Base-by-base conservation (phyloP, 108 stramenopile species). In the Stephanodiscus minutulus region DNA sequence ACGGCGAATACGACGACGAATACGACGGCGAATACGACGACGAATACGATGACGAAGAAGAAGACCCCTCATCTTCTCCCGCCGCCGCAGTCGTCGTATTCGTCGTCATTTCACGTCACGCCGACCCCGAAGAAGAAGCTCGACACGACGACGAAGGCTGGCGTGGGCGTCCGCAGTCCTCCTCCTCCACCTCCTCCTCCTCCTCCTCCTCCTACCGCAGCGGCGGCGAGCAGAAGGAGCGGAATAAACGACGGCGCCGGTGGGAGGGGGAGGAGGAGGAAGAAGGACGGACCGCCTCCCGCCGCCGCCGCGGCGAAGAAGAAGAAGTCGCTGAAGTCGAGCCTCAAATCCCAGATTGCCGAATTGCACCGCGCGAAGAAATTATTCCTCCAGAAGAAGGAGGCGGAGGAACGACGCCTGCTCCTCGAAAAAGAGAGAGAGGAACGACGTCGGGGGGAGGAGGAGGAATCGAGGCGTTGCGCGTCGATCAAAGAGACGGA, bases 311-410 rank as follows among this genome's bases (percentile, higher is more conserved):
- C n/a, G n/a, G n/a, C n/a, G n/a, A 33, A 33, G 31, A 33, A 33
- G 31, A 33, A 33, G 31, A 44, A 2, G 43, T 15, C 52, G 52
- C 12, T 53, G 27, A 86, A 84, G 75, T 70, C 81, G 22, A 69
- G 78, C 70, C 71, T 87, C 28, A 89, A 89, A 64, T 77, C 83
- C 41, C 83, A 89, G 69, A 87, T 89, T 60, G 83, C 82, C 28
- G 43, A 61, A 31, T 69, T 89, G 61, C 85, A 89, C 33, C 81
- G 75, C 49, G 70, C 70, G 22, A 79, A 79, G 65, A 54, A 61
- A 24, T 50, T 77, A 70, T 55, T 55, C 29, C 44, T 84, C 0
- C 83, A 47, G 22, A 74, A 73, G 64, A 50, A 60, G 47, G 66
- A 71, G 31, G 43, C 46, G 24, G 55, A 82, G 49, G 57, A 64